Conservation (phyloP, 1,139 yeast species). For the Sugiyamaella paludigena region DNA sequence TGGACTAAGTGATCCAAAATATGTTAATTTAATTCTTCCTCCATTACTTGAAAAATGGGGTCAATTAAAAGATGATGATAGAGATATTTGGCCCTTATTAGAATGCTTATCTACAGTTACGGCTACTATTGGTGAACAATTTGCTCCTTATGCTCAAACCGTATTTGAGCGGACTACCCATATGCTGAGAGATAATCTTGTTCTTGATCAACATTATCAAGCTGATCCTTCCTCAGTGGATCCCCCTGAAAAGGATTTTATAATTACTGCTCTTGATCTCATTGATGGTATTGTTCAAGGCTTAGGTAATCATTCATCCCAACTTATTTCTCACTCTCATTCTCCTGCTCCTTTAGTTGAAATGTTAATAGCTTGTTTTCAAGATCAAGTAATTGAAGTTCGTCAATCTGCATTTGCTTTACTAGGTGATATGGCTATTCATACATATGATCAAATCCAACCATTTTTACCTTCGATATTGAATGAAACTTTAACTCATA, state of each 20-base stretch:
- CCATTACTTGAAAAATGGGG: slow-evolving; percentile 84
- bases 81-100: slow-evolving; percentile 83
- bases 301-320: slow-evolving; percentile 60
- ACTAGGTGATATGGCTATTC: slow-evolving; percentile 80
- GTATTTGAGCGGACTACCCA: slow-evolving; percentile 79
- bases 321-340: slow-evolving; percentile 44
- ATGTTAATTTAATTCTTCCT: slow-evolving; percentile 65
- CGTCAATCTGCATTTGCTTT: slow-evolving; percentile 91
- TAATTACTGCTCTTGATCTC: slow-evolving; percentile 83
- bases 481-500: slow-evolving; percentile 54
- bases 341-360: slow-evolving; percentile 54
- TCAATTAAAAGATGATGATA: slow-evolving; percentile 66
- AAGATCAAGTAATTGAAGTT: slow-evolving; percentile 78
- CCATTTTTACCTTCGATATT: slow-evolving; percentile 61
- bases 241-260: slow-evolving; percentile 86
- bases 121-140: slow-evolving; percentile 76
- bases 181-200: slow-evolving; percentile 66
- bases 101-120: slow-evolving; percentile 94
- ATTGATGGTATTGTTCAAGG: slow-evolving; percentile 94
- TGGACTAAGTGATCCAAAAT: slow-evolving; percentile 54
- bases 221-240: slow-evolving; percentile 61
- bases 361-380: slow-evolving; percentile 66
- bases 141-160: slow-evolving; percentile 86
- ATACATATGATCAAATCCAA: slow-evolving; percentile 53
- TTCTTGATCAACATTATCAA: slow-evolving; percentile 61